Conservation (phyloP, 257 asterid species). For the Ballota nigra region DNA sequence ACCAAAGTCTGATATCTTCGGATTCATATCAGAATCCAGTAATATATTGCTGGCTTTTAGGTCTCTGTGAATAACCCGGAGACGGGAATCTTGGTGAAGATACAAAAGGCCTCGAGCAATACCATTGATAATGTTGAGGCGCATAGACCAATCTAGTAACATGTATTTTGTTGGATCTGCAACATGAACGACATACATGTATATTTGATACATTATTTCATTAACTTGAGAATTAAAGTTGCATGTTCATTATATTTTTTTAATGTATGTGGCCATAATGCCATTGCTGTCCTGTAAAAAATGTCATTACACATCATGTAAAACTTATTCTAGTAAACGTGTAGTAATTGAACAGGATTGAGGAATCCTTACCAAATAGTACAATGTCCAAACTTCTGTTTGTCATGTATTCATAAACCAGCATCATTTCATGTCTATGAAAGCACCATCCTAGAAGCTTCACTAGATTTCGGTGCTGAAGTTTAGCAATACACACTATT, state of each 20-base stretch:
- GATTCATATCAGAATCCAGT: too few species aligned
- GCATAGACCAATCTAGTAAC: slow-evolving; percentile 26
- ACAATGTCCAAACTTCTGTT: slow-evolving; percentile 38
- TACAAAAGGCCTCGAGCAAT: slow-evolving; percentile 46
- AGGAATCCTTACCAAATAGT: slow-evolving; percentile 15
- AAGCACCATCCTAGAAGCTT: too few species aligned
- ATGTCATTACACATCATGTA: too few species aligned
- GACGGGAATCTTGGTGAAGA: slow-evolving; percentile 48
- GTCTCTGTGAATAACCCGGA: slow-evolving; percentile 48
- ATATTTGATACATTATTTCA: background rate
- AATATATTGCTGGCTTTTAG: too few species aligned
- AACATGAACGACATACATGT: background rate
- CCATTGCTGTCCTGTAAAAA: background rate
- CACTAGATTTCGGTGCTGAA: too few species aligned
- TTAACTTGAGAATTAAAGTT: background rate
- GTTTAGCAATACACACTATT: too few species aligned
- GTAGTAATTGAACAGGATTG: background rate
- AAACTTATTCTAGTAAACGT: too few species aligned
- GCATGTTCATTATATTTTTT: background rate
- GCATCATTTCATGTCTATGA: too few species aligned
- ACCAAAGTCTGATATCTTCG: slow-evolving; percentile 53
- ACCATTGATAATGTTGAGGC: slow-evolving; percentile 34
- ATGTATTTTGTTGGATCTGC: slow-evolving; percentile 16
- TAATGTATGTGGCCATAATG: background rate
- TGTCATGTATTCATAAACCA: too few species aligned